Evolutionary conservation across 1,284 basidiomycete genomes (phyloP), one percentile per base, ranked within the genome.

Genomic region (Sporisorium iseilematis-ciliati): DNA sequence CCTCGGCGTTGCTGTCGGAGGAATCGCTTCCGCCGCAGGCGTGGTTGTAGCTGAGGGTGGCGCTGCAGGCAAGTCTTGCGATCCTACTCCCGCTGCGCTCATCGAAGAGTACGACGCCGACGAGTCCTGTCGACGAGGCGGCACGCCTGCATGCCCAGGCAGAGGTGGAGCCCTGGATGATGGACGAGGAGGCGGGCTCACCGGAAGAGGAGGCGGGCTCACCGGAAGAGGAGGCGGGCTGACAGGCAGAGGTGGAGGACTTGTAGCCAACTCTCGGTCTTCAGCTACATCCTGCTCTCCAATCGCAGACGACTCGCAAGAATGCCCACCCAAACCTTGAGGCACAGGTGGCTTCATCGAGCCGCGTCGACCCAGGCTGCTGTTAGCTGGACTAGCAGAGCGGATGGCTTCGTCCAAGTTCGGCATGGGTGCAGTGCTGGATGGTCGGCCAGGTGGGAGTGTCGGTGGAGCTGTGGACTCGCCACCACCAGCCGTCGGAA

Each of bases 101-200:
- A 42, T 57, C 25, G 61, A 60, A 4, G 49, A 25, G 46, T 62
- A 61, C 29, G 71, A 74, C 3, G 71, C 65, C 6, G 65, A 65
- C 10, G 71, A 74, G 23, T 51, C 72, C 33, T 75, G 72, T 21
- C 72, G 57, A 42, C 63, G 62, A 35, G 69, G 69, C n/a, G 71
- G 65, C 93, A 94, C 31, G 93, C 94, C 12, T 94, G 89, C 77
- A 91, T 91, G 61, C 92, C 94, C 93, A 95, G 94, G 62, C 93
- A 89, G 31, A 92, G 93, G 31, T 93, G 94, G 80, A 94, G 91
- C 18, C 91, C 91, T 10, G 91, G 91, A 46, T 92, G 90, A 55
- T 92, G 90, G 78, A 91, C 90, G 56, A 91, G 88, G 83, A 93
- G 78, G 76, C 18, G 78, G 78, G 59, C 75, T 78, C 26, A 60